phyloP scores from a whole-genome alignment of 2,329 filamentous ascomycete species.

The Sordariomycetes sp. region DNA sequence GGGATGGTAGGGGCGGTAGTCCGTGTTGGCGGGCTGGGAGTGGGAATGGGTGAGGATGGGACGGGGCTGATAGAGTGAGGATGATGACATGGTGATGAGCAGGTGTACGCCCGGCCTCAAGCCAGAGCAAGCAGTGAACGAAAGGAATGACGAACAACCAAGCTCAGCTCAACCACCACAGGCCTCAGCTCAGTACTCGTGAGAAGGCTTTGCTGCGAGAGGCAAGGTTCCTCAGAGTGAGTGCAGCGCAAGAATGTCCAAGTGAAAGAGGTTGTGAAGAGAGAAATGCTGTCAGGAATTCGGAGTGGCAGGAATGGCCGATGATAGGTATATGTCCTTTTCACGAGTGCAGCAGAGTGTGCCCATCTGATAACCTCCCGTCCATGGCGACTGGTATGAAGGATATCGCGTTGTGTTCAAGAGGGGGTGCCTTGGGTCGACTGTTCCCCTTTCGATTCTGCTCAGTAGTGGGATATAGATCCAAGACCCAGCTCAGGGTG shows the following conservation, averaged over 20 bases:
- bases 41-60: too few species aligned
- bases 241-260: background rate
- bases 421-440: too few species aligned
- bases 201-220: too few species aligned
- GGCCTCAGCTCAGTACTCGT: too few species aligned
- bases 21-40: slow-evolving; percentile 35
- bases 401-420: slow-evolving; percentile 7
- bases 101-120: too few species aligned
- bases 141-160: too few species aligned
- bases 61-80: slow-evolving; percentile 28
- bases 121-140: too few species aligned
- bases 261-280: background rate
- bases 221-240: slow-evolving; percentile 1
- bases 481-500: too few species aligned
- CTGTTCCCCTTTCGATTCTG: too few species aligned
- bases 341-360: slow-evolving; percentile 18
- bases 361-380: too few species aligned
- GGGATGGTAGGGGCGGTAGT: slow-evolving; percentile 21
- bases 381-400: slow-evolving; percentile 32
- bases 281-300: slow-evolving; percentile 36
- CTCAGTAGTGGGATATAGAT: too few species aligned
- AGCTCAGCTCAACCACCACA: too few species aligned
- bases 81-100: slow-evolving; percentile 23
- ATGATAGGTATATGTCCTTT: slow-evolving; percentile 30
- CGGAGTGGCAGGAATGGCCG: slow-evolving; percentile 28